Evolutionary conservation across 1,284 basidiomycete species (phyloP).

Genomic region (Apiotrichum porosum): DNA sequence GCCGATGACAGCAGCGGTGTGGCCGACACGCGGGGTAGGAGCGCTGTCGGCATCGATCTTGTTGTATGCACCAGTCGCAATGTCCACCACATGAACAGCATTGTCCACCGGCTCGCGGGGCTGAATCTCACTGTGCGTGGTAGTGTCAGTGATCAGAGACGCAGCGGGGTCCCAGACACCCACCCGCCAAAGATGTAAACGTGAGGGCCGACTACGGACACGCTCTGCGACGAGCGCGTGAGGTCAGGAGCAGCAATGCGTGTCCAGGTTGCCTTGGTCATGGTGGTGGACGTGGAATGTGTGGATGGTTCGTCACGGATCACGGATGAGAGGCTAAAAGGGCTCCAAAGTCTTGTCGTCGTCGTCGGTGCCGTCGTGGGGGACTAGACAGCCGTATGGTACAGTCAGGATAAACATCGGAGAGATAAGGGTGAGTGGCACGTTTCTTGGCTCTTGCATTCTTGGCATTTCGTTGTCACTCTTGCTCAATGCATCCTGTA

Average conservation of each 20-base stretch:
- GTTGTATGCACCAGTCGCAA: constrained; percentile 18
- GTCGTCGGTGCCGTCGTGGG: too few species aligned
- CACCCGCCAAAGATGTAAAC: constrained; percentile 15
- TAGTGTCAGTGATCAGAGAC: too few species aligned
- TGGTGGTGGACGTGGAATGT: too few species aligned
- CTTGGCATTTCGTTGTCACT: too few species aligned
- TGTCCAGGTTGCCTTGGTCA: background rate
- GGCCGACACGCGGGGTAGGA: constrained; percentile 27
- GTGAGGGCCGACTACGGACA: constrained; percentile 13
- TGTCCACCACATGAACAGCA: constrained; percentile 22
- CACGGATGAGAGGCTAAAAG: too few species aligned
- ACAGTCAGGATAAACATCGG: too few species aligned
- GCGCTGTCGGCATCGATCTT: constrained; percentile 13
- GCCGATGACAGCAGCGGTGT: constrained; percentile 20
- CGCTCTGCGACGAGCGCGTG: constrained; percentile 28
- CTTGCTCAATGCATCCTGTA: too few species aligned
- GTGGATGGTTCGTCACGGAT: too few species aligned
- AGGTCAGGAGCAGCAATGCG: constrained; percentile 6
- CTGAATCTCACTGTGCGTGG: constrained; percentile 12
- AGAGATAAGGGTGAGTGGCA: too few species aligned
- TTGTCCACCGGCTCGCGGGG: constrained; percentile 30
- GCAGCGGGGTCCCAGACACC: background rate
- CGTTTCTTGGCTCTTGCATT: too few species aligned
- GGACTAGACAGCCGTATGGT: too few species aligned
- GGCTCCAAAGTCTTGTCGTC: too few species aligned